Percentiles rank a stretch among this genome's conserved stretches.
Evolutionary conservation across 1,284 basidiomycete genomes (phyloP).

Genomic region (Sanghuangporus sanghuang): DNA sequence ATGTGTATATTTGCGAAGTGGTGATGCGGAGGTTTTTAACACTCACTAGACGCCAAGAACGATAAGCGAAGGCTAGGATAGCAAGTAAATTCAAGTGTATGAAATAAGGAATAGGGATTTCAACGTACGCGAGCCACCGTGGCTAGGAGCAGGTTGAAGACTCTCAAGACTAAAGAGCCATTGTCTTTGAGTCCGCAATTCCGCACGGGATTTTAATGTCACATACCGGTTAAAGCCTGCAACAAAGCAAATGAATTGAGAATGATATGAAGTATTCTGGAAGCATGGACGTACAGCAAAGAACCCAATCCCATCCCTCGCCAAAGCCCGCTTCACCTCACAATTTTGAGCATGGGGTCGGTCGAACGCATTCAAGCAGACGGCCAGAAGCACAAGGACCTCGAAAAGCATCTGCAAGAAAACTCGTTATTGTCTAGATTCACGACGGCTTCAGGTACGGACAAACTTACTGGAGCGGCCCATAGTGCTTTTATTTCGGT

Average conservation of each 20-base stretch:
- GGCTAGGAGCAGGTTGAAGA: conserved; percentile 11
- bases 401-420: conserved; percentile 21
- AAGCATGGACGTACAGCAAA: conserved; percentile 17
- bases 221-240: neutral
- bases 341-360: conserved; percentile 18
- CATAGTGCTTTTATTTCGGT: conserved; percentile 8
- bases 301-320: conserved; percentile 21
- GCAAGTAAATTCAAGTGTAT: neutral
- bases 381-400: conserved; percentile 17
- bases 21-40: neutral
- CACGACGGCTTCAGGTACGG: neutral
- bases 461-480: conserved; percentile 12
- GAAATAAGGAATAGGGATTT: neutral
- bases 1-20: neutral
- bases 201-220: neutral
- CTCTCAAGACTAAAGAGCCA: conserved; percentile 1
- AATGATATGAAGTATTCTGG: neutral
- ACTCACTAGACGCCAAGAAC: conserved; percentile 5
- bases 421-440: neutral
- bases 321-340: conserved; percentile 12
- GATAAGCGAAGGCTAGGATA: conserved; percentile 1
- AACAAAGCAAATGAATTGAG: neutral
- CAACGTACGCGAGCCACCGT: conserved; percentile 1
- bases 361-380: conserved; percentile 19
- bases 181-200: neutral